A percentile compares a stretch with the other conserved stretches of the same genome.
phyloP scores from a whole-genome alignment of 371 early-diverging fungal genomes.

The Apophysomyces elegans region DNA sequence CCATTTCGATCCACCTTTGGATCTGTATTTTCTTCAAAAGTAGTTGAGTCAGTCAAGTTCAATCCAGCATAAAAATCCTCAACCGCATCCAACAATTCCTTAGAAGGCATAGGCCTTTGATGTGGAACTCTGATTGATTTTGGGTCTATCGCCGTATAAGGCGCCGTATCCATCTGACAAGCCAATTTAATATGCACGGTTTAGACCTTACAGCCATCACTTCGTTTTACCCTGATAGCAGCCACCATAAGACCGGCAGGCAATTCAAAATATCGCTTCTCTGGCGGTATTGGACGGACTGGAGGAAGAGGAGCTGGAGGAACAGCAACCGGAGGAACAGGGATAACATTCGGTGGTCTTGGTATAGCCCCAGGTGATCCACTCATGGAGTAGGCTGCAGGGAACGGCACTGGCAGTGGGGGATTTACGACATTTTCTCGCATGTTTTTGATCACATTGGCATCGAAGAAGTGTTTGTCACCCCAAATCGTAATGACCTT shows the following conservation, averaged over 20 bases:
- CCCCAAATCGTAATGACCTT: conserved; percentile 65
- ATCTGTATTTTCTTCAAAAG: conserved; percentile 26
- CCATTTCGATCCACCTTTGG: conserved; percentile 54
- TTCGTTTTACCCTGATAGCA: conserved; percentile 42
- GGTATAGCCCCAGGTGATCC: neutral
- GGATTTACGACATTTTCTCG: conserved; percentile 40
- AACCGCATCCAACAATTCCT: conserved; percentile 38
- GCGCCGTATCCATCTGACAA: conserved; percentile 30
- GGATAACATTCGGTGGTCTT: neutral
- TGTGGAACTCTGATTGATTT: conserved; percentile 34
- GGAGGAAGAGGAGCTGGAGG: conserved; percentile 14
- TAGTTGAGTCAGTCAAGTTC: conserved; percentile 27
- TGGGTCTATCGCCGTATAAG: conserved; percentile 56
- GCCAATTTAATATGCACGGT: conserved; percentile 7
- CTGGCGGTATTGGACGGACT: conserved; percentile 18
- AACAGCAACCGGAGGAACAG: conserved; percentile 3
- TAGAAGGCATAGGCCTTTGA: conserved; percentile 28
- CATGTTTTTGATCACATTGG: conserved; percentile 39
- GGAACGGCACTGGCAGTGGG: conserved; percentile 18
- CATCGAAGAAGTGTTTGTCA: conserved; percentile 52
- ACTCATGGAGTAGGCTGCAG: conserved; percentile 1
- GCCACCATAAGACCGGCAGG: conserved; percentile 65
- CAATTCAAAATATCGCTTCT: conserved; percentile 55
- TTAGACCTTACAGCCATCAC: neutral
- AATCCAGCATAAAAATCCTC: conserved; percentile 55